Conservation (phyloP, 108 stramenopile genomes). For the Asterionellopsis glacialis region DNA sequence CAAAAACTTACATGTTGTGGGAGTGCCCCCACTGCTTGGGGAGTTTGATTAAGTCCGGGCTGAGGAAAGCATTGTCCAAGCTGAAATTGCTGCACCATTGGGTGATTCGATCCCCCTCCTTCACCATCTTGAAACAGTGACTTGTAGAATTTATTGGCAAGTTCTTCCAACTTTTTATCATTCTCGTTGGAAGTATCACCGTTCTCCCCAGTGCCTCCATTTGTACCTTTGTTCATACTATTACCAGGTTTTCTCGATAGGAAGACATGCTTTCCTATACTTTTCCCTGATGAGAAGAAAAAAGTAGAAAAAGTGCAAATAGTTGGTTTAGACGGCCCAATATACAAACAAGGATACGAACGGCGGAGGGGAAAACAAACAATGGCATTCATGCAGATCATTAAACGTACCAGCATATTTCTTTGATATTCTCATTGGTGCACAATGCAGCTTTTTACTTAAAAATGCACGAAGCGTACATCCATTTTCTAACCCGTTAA, state of each 20-base stretch:
- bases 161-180: background rate
- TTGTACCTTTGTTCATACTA: too few relatives aligned
- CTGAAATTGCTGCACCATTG: too few relatives aligned
- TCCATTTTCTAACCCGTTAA: conserved; percentile 48
- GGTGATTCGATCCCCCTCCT: too few relatives aligned
- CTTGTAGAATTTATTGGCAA: conserved; percentile 8
- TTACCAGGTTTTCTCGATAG: too few relatives aligned
- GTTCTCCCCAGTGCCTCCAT: background rate
- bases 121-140: conserved; percentile 1
- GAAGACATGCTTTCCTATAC: conserved; percentile 13
- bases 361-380: too few relatives aligned
- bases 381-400: too few relatives aligned
- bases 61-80: too few relatives aligned
- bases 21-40: too few relatives aligned
- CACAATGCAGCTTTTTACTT: conserved; percentile 87
- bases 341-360: background rate
- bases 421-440: conserved; percentile 96
- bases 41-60: too few relatives aligned
- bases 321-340: too few relatives aligned
- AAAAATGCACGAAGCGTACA: conserved; percentile 90
- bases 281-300: background rate
- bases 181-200: background rate
- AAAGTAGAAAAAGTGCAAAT: too few relatives aligned
- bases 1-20: too few relatives aligned
- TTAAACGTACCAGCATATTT: conserved; percentile 71